A percentile compares a stretch with the other conserved stretches of the same genome.
phyloP scores from a whole-genome alignment of 1,139 yeast genomes.

The Hyphopichia pseudoburtonii region DNA sequence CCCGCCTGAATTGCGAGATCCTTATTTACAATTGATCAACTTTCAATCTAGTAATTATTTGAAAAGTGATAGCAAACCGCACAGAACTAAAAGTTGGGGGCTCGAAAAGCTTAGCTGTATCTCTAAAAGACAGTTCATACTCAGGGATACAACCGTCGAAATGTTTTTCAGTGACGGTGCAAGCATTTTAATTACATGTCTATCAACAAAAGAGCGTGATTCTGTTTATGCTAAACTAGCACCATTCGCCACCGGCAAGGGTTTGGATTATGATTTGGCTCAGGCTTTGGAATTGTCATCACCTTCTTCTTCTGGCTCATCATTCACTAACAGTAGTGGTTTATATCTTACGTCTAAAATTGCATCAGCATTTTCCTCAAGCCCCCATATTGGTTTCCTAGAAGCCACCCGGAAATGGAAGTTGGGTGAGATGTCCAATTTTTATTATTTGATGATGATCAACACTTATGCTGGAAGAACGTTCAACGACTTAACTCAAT shows the following conservation, averaged over 20 bases:
- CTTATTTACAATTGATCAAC: slow-evolving; percentile 59
- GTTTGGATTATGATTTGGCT: slow-evolving; percentile 51
- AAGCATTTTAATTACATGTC: slow-evolving; percentile 60
- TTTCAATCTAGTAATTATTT: slow-evolving; percentile 28
- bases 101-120: slow-evolving; percentile 57
- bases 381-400: slow-evolving; percentile 29
- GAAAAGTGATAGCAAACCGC: slow-evolving; percentile 27
- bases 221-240: slow-evolving; percentile 49
- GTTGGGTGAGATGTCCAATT: slow-evolving; percentile 74
- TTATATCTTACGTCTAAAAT: slow-evolving; percentile 32
- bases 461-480: slow-evolving; percentile 87
- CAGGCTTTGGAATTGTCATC: slow-evolving; percentile 49
- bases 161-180: slow-evolving; percentile 73
- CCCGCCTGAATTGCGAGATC: slow-evolving; percentile 59
- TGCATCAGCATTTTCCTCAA: slow-evolving; percentile 35
- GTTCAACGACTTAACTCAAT: slow-evolving; percentile 81
- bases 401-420: slow-evolving; percentile 71
- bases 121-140: slow-evolving; percentile 69
- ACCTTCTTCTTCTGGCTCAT: slow-evolving; percentile 21
- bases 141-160: slow-evolving; percentile 78
- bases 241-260: slow-evolving; percentile 45
- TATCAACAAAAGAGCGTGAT: slow-evolving; percentile 54
- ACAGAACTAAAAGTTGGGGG: slow-evolving; percentile 56
- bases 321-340: slow-evolving; percentile 10
- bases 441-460: slow-evolving; percentile 72